Evolutionary conservation across 1,284 basidiomycete genomes (phyloP), one percentile per base, ranked within the genome.

Genomic region (Cutaneotrichosporon mucoides): DNA sequence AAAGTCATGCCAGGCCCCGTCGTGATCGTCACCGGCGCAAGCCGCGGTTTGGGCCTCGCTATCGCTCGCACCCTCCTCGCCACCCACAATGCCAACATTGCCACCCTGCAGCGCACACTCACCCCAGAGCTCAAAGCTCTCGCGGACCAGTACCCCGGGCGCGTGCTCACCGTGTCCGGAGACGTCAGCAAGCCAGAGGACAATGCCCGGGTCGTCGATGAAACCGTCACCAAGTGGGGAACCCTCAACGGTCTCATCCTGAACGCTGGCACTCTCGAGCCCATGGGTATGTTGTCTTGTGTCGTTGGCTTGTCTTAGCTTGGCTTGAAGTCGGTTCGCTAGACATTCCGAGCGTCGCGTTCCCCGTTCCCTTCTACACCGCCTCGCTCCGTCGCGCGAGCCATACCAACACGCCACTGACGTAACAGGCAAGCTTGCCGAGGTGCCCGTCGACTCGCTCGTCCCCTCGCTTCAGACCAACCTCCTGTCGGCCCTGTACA

Each of bases 31-130:
- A 76, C 75, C 1, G 76, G 78, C 40, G 76, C 73, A 7, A 75
- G 72, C 11, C 73, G 79, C 45, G 83, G 83, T 11, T 73, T 84
- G 16, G 83, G 83, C 3, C 77, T 83, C 2, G 76, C 79, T 1
- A 75, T 80, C 49, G 75, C 81, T 33, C 66, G 61, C 5, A 68
- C 76, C 36, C 76, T 83, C 6, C 71, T 82, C 4, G 43, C 63
- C 15, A 70, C 57, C 16, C 73, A 73, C 68, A 68, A 69, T n/a
- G 71, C 73, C 13, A 73, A 76, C 40, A 79, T 84, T 40, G 76
- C 82, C 13, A 75, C 81, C 0, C 65, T 83, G 48, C 81, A 80
- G n/a, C 76, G 83, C 13, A 76, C 79, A 3, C 55, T 78, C 6
- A 66, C 82, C 1, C 56, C 73, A 4, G 79, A 77, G 54, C 77